These are phyloP conservation scores for Laguncularia racemosa DNA, from an alignment of 345 rosid genomes.

Conservation along the genomic window DNA sequence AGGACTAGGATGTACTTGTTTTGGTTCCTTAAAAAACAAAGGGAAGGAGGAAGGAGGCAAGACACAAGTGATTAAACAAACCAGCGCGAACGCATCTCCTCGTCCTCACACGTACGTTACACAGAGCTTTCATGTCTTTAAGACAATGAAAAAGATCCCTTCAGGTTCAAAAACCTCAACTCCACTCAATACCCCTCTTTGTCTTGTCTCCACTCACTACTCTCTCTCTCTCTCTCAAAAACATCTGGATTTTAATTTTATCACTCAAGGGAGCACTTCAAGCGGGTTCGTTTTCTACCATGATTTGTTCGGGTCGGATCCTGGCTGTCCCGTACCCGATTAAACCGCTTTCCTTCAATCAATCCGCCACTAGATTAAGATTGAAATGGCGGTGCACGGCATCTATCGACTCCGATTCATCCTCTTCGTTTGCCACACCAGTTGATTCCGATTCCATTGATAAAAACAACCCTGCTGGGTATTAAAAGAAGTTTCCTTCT, in stretches of 20 bases:
- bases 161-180: too few species aligned
- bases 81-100: neutral
- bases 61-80: too few species aligned
- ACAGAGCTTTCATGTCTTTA: neutral
- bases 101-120: neutral
- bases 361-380: slow-evolving; percentile 14
- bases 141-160: too few species aligned
- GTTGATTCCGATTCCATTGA: slow-evolving; percentile 56
- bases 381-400: slow-evolving; percentile 51
- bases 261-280: too few species aligned
- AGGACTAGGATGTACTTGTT: too few species aligned
- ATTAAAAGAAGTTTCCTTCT: neutral
- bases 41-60: too few species aligned
- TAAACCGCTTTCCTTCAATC: slow-evolving; percentile 20
- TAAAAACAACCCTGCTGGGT: slow-evolving; percentile 29
- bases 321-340: slow-evolving; percentile 45
- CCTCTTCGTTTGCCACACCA: slow-evolving; percentile 36
- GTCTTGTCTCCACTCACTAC: too few species aligned
- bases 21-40: too few species aligned
- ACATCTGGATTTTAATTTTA: too few species aligned
- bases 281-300: neutral
- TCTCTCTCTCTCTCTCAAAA: too few species aligned
- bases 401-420: slow-evolving; percentile 34
- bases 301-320: slow-evolving; percentile 52
- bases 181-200: too few species aligned